phyloP scores from a whole-genome alignment of 371 early-diverging fungal genomes.

The Smittium culicis region DNA sequence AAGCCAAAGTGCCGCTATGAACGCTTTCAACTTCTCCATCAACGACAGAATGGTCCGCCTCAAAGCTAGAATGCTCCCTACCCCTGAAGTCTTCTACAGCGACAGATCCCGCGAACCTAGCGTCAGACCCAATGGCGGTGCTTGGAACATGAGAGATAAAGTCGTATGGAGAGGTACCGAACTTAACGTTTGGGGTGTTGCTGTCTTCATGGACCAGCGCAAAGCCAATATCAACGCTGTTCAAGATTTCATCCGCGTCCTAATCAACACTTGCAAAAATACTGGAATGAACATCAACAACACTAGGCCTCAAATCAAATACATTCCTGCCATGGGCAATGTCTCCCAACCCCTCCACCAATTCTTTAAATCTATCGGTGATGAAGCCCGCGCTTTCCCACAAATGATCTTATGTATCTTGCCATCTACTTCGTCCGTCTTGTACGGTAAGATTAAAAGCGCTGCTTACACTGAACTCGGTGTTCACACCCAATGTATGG shows the following conservation, averaged over 20 bases:
- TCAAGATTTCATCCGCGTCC: constrained; percentile 39
- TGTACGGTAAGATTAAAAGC: constrained; percentile 92
- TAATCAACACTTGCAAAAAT: constrained; percentile 36
- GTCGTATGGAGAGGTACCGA: constrained; percentile 58
- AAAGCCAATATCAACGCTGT: constrained; percentile 24
- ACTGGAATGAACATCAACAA: constrained; percentile 45
- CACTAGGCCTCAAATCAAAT: constrained; percentile 51
- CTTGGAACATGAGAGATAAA: constrained; percentile 85
- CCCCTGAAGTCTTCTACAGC: constrained; percentile 64
- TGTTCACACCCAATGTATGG: constrained; percentile 84
- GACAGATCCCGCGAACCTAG: constrained; percentile 42
- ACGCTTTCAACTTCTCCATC: constrained; percentile 52
- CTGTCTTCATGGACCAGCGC: constrained; percentile 37
- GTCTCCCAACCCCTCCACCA: constrained; percentile 51
- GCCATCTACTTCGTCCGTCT: constrained; percentile 64
- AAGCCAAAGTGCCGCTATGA: constrained; percentile 37
- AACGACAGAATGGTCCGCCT: constrained; percentile 42
- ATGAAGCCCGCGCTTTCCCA: background rate
- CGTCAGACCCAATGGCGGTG: constrained; percentile 58
- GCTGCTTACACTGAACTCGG: constrained; percentile 82
- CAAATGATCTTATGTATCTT: constrained; percentile 43
- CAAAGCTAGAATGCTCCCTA: constrained; percentile 54
- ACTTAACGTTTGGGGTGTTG: constrained; percentile 72
- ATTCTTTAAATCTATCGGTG: constrained; percentile 39
- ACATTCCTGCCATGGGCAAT: constrained; percentile 47